Base-by-base conservation (phyloP, 2,329 filamentous ascomycete species). In the Metarhizium robertsii region DNA sequence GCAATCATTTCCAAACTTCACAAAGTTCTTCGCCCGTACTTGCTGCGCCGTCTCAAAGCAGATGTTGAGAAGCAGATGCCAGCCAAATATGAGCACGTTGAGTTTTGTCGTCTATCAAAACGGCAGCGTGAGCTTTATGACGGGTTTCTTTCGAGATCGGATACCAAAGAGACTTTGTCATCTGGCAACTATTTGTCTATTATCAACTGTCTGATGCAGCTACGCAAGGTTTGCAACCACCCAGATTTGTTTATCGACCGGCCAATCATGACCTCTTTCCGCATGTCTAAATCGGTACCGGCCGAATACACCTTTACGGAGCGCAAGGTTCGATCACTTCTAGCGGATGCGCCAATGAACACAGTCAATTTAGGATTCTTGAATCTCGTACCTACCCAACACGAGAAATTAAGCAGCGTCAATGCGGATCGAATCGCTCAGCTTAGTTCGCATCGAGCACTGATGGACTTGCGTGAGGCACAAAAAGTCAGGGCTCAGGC, bases 41-140 rank as follows among this genome's bases (percentile, higher is more conserved):
- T 99, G 11, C 79, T 99, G 6, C 86, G 94, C 53, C 85, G 94
- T 55, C 75, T 99, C 56, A 99, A 99, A 72, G 88, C 90, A 48
- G 94, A 99, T 66, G 94, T 99, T 6, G 95, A 99, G 73, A 96
- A 97, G 73, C 94, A 99, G 68, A 96, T 99, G 89, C 94, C 95
- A 0, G 92, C 84, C 58, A 99, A 99, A 69, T 96, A 96, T 66
- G 95, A 99, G 69, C 92, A 96, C 66, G 91, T 99, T 20, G 89
- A 97, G 60, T 92, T 95, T 65, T 99, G 94, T 70, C 88, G 92
- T 48, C 78, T 99, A 4, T 97, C 92, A 6, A 96, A 97, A 69
- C 86, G 94, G 29, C 94, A 99, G 67, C 85, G 94, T 47, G 94
- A 96, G 71, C 76, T 99, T 8, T 99, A 99, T 65, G 94, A 99